A percentile compares a stretch with the other conserved stretches of the same genome.
Evolutionary conservation across 1,284 basidiomycete genomes (phyloP).

Genomic region (Fomitopsis betulina): DNA sequence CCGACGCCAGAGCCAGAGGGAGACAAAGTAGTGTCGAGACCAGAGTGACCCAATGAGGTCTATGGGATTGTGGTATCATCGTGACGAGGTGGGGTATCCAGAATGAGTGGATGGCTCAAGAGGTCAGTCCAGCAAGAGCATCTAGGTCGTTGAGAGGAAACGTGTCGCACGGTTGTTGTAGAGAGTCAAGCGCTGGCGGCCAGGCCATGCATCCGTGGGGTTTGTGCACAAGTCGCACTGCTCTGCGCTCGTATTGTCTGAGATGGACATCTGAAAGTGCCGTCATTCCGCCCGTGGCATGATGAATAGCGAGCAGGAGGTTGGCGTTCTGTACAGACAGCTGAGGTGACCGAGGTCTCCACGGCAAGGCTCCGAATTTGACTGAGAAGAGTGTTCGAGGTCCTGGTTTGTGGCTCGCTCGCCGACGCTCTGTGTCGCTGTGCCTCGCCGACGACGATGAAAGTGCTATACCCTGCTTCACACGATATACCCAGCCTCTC

Average conservation of each 20-base stretch:
- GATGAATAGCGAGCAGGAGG: not conserved
- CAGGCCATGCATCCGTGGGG: too few relatives aligned
- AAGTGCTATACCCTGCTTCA: constrained; percentile 59
- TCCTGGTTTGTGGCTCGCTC: not conserved
- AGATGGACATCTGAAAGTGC: too few relatives aligned
- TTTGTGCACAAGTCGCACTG: too few relatives aligned
- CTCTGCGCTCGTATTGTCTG: too few relatives aligned
- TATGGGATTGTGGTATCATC: not conserved
- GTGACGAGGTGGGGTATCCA: not conserved
- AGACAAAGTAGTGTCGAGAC: not conserved
- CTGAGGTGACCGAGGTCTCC: not conserved
- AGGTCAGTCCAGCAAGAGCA: not conserved
- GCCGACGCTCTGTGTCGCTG: not conserved
- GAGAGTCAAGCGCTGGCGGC: not conserved
- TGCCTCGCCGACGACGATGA: constrained; percentile 35
- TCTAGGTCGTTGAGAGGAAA: not conserved
- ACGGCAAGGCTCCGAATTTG: not conserved
- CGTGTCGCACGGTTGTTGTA: not conserved
- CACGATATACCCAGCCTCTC: constrained; percentile 43
- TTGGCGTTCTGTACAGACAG: not conserved
- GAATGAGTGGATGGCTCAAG: not conserved
- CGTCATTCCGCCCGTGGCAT: too few relatives aligned
- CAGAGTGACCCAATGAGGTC: not conserved
- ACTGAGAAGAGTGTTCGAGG: not conserved
- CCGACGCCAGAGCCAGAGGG: constrained; percentile 8